Evolutionary conservation across 225 moss, liverwort and hornwort genomes (phyloP).

Genomic region (Asterella californica): DNA sequence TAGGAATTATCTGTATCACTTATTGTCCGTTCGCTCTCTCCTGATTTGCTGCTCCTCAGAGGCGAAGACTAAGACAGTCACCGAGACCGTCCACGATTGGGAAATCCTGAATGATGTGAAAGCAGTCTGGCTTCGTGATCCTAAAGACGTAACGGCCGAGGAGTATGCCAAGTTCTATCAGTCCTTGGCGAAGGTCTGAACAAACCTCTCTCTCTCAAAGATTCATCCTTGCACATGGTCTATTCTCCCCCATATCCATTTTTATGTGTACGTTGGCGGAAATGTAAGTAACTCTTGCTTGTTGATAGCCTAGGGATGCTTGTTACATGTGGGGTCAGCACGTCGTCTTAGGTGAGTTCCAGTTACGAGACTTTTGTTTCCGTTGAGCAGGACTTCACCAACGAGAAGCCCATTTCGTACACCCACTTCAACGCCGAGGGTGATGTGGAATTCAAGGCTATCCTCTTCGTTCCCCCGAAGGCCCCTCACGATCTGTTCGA

Average conservation of each 20-base stretch:
- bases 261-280: not conserved
- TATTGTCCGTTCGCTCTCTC: not conserved
- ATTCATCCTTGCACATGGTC: too few species aligned
- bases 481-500: slow-evolving; percentile 67
- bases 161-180: slow-evolving; percentile 89
- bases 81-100: slow-evolving; percentile 83
- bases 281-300: not conserved
- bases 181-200: slow-evolving; percentile 75
- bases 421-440: slow-evolving; percentile 85
- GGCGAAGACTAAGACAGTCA: slow-evolving; percentile 77
- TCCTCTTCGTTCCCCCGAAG: slow-evolving; percentile 71
- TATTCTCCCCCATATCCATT: not conserved
- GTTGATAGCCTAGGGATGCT: not conserved
- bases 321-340: not conserved
- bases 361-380: not conserved
- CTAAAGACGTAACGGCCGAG: slow-evolving; percentile 80
- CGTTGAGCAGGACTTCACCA: slow-evolving; percentile 55
- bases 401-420: slow-evolving; percentile 70
- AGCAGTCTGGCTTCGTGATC: slow-evolving; percentile 88
- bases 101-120: slow-evolving; percentile 86
- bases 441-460: slow-evolving; percentile 85
- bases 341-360: too few species aligned
- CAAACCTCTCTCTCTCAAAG: too few species aligned
- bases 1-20: not conserved
- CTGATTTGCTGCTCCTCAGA: slow-evolving; percentile 34